These are phyloP conservation scores for Sanghuangporus weigelae DNA, from an alignment of 1,284 basidiomycete genomes.

Conservation along the genomic window DNA sequence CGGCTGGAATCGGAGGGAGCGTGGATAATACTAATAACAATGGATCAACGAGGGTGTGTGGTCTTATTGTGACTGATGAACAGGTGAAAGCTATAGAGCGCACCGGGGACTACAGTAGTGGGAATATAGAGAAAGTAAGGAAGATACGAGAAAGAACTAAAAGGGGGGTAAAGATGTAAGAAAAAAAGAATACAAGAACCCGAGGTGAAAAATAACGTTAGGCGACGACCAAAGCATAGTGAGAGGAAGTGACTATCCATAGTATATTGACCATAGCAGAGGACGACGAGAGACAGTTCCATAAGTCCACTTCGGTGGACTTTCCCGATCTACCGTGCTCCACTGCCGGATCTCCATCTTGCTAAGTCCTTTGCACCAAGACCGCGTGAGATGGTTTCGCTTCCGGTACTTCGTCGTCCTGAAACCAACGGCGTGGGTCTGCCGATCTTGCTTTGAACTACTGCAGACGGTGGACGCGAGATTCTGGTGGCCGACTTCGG, in stretches of 20 bases:
- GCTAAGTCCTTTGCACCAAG: constrained; percentile 1
- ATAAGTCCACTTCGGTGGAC: background rate
- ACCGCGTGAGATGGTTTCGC: background rate
- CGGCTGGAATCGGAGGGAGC: constrained; percentile 6
- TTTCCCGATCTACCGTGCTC: background rate
- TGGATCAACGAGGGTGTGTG: constrained; percentile 6
- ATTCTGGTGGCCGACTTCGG: background rate
- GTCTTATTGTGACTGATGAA: background rate
- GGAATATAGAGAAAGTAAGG: background rate
- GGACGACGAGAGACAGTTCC: background rate
- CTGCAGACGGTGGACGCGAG: constrained; percentile 10
- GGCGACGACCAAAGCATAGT: constrained; percentile 5
- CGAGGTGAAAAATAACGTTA: constrained; percentile 3
- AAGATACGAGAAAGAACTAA: background rate
- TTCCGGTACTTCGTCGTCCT: constrained; percentile 15
- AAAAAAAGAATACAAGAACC: background rate
- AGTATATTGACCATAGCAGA: background rate
- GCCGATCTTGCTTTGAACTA: constrained; percentile 19
- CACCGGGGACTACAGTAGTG: constrained; percentile 8
- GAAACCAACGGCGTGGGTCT: constrained; percentile 15
- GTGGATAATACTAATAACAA: constrained; percentile 16
- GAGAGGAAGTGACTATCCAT: constrained; percentile 1
- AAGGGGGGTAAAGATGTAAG: background rate
- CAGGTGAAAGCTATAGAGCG: background rate
- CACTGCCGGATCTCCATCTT: constrained; percentile 16